Base-by-base conservation (phyloP, 83 land plant species). In the Diphasiastrum complanatum region DNA sequence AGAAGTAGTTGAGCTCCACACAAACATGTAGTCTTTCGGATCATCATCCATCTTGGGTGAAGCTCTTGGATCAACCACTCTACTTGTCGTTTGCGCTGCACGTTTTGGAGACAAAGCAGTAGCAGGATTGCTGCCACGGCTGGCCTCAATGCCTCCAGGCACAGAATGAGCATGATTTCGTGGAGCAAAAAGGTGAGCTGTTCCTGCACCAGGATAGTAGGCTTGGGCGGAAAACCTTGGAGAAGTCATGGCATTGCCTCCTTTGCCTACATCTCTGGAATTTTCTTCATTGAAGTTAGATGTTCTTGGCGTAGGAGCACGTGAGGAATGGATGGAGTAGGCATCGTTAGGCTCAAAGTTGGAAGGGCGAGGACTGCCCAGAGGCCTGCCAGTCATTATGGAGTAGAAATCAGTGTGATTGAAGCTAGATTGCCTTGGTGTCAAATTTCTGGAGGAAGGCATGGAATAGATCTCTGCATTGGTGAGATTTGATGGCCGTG, bases 1-100 rank as follows among this genome's bases (percentile, higher is more conserved):
- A 16, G 90, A 85, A 0, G 81, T 76, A 52, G 75, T 85, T 1
- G 90, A 85, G 66, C 91, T 85, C 91, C 91, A 85, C 45, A 85
- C 91, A 45, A 85, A 85, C 91, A 83, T 85, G 64, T 85, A 87
- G 31, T 81, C 69, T 35, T 83, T 84, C 29, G 71, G 77, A 5
- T 75, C 80, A 2, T 79, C 75, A 1, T 66, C 74, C 19, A n/a
- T 67, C 0, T 33, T 47, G 48, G 52, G 52, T 10, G 52, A 49
- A 49, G 19, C 20, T 8, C 10, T 8, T 8, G 19, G 20, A 14
- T 38, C 22, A 5, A 5, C 23, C 20, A 47, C 36, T 59, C 63
- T 79, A 78, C 5, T 62, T 59, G 37, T 26, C 12, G 23, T 38
- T 0, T 54, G 36, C 18, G 32, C 54, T 20, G 33, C 10, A 14